Evolutionary conservation across 768 basidiomycete species (phyloP).

Genomic region (Mycena amicta): DNA sequence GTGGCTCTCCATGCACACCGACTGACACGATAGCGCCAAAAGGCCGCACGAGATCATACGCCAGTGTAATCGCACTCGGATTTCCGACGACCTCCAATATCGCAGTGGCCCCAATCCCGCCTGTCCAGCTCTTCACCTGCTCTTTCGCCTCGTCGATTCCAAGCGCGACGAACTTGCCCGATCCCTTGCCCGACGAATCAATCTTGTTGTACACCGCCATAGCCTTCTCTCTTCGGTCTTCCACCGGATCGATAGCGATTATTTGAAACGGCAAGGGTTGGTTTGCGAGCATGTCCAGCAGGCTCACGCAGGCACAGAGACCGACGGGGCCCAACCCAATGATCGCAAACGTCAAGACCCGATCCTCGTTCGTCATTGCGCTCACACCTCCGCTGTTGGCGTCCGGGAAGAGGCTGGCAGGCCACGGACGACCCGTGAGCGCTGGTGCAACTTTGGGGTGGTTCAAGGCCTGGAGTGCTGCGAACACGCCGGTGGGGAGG

Average conservation of each 20-base stretch:
- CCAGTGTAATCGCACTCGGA: conserved; percentile 59
- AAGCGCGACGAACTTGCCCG: conserved; percentile 52
- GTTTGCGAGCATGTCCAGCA: conserved; percentile 61
- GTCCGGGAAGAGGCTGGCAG: conserved; percentile 41
- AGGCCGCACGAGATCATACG: conserved; percentile 71
- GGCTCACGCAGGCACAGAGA: conserved; percentile 63
- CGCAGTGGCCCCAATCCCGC: conserved; percentile 59
- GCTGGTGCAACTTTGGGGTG: conserved; percentile 72
- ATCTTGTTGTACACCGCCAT: conserved; percentile 58
- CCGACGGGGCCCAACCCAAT: conserved; percentile 83
- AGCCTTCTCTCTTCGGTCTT: conserved; percentile 60
- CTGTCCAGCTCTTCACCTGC: conserved; percentile 54
- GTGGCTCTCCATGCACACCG: conserved; percentile 63
- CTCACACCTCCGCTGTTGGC: conserved; percentile 25
- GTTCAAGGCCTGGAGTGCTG: conserved; percentile 68
- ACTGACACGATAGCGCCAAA: conserved; percentile 79
- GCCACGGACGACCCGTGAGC: conserved; percentile 62
- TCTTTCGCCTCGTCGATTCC: conserved; percentile 54
- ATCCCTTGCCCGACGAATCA: conserved; percentile 42
- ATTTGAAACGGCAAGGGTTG: conserved; percentile 53
- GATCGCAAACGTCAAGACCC: conserved; percentile 60
- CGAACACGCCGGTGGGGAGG: conserved; percentile 79
- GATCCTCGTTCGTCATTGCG: conserved; percentile 49
- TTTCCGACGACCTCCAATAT: conserved; percentile 81
- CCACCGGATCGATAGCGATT: conserved; percentile 64